Evolutionary conservation across 176 grass and related monocot genomes (phyloP).

Genomic region (Oryza australiensis): DNA sequence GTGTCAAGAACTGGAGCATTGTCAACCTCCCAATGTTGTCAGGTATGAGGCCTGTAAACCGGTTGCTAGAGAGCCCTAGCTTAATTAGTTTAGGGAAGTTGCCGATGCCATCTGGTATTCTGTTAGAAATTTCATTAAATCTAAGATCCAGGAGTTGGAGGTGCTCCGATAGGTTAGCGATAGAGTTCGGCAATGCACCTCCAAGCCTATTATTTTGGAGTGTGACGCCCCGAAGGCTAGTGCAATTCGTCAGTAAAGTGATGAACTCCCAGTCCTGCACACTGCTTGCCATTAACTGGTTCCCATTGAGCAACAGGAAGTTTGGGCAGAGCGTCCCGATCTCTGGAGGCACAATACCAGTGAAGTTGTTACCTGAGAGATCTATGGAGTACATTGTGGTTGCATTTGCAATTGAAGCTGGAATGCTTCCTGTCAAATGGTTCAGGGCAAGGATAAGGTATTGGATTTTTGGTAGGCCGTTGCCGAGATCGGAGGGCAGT

Average conservation of each 20-base stretch:
- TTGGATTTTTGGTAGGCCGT: slow-evolving; percentile 36
- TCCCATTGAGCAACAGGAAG: slow-evolving; percentile 22
- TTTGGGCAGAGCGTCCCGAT: slow-evolving; percentile 45
- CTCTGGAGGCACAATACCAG: slow-evolving; percentile 35
- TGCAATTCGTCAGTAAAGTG: slow-evolving; percentile 48
- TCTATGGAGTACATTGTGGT: slow-evolving; percentile 42
- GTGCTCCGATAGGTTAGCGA: slow-evolving; percentile 38
- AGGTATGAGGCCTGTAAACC: slow-evolving; percentile 41
- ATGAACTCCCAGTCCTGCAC: slow-evolving; percentile 27
- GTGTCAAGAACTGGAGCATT: slow-evolving; percentile 43
- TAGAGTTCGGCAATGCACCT: slow-evolving; percentile 18
- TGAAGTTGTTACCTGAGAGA: slow-evolving; percentile 47
- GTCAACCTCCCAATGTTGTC: slow-evolving; percentile 46
- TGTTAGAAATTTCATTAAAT: slow-evolving; percentile 41
- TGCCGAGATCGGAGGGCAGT: slow-evolving; percentile 42
- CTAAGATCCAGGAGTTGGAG: slow-evolving; percentile 43
- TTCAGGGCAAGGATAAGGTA: slow-evolving; percentile 44
- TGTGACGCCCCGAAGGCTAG: slow-evolving; percentile 30
- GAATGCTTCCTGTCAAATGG: slow-evolving; percentile 39
- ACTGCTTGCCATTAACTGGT: slow-evolving; percentile 31
- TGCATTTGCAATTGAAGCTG: slow-evolving; percentile 41
- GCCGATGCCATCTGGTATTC: slow-evolving; percentile 40
- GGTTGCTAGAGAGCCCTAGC: slow-evolving; percentile 44
- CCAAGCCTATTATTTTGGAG: slow-evolving; percentile 44
- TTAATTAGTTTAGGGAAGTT: slow-evolving; percentile 38